A percentile compares a stretch with the other conserved stretches of the same genome.
phyloP scores from a whole-genome alignment of 1,284 basidiomycete genomes.

The Lignosus rhinocerotis region DNA sequence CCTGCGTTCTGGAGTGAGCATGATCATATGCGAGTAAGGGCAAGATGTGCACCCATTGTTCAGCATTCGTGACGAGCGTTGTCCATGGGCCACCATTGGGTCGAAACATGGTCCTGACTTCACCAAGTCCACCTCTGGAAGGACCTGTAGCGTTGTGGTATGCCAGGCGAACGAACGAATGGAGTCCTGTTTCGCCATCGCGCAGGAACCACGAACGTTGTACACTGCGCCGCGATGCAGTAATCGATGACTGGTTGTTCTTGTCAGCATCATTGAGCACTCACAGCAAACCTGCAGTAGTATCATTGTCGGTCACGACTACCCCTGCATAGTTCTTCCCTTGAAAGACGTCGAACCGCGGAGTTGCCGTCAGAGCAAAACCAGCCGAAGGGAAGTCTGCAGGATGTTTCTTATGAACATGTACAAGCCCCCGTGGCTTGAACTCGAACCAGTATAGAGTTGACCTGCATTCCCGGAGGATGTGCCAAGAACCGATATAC shows the following conservation, averaged over 20 bases:
- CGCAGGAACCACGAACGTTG: slow-evolving; percentile 33
- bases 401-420: not conserved
- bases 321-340: slow-evolving; percentile 18
- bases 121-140: slow-evolving; percentile 25
- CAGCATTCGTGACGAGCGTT: slow-evolving; percentile 27
- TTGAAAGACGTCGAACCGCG: slow-evolving; percentile 9
- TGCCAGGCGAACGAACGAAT: slow-evolving; percentile 29
- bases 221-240: slow-evolving; percentile 1
- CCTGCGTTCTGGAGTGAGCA: slow-evolving; percentile 7
- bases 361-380: slow-evolving; percentile 10
- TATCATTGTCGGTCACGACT: slow-evolving; percentile 22
- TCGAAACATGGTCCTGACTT: slow-evolving; percentile 33
- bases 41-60: slow-evolving; percentile 25
- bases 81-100: slow-evolving; percentile 30
- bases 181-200: slow-evolving; percentile 29
- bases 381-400: slow-evolving; percentile 20
- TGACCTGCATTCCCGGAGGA: slow-evolving; percentile 18
- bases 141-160: slow-evolving; percentile 26
- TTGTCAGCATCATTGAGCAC: not conserved
- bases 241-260: not conserved
- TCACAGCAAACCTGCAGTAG: slow-evolving; percentile 18
- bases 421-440: not conserved
- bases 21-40: too few relatives aligned
- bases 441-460: slow-evolving; percentile 17
- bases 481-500: slow-evolving; percentile 16